A percentile compares a stretch with the other conserved stretches of the same genome.
phyloP scores from a whole-genome alignment of 345 rosid genomes.

The Gossypium anomalum region DNA sequence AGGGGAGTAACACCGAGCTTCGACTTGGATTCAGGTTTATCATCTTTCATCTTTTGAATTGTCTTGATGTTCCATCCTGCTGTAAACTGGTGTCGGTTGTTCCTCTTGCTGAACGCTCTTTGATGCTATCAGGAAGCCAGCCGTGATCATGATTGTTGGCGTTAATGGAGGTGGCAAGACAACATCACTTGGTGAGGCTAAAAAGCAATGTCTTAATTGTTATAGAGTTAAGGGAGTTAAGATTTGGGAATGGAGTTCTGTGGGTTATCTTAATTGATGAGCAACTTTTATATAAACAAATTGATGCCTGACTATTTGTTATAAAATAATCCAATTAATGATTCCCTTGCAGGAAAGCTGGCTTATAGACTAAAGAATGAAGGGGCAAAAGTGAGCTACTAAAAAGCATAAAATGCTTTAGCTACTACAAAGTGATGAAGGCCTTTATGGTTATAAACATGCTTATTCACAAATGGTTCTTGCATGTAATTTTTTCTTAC shows the following conservation, averaged over 20 bases:
- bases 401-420: constrained; percentile 6
- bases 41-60: background rate
- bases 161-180: constrained; percentile 98
- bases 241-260: background rate
- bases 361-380: constrained; percentile 82
- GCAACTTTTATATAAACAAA: background rate
- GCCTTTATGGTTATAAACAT: background rate
- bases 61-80: background rate
- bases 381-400: constrained; percentile 67
- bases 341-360: constrained; percentile 67
- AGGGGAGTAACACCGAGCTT: constrained; percentile 76
- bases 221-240: background rate
- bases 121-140: constrained; percentile 66
- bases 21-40: constrained; percentile 79
- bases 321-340: constrained; percentile 1
- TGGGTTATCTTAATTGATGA: background rate
- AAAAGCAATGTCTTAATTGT: background rate
- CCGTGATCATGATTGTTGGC: constrained; percentile 81
- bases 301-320: constrained; percentile 1
- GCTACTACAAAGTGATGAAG: constrained; percentile 10
- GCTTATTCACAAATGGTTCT: background rate
- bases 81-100: background rate
- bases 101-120: constrained; percentile 6
- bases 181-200: constrained; percentile 80
- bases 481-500: constrained; percentile 21